A percentile compares a stretch with the other conserved stretches of the same genome.
phyloP scores from a whole-genome alignment of 495 filamentous ascomycete genomes.

The Friedmanniomyces simplex region DNA sequence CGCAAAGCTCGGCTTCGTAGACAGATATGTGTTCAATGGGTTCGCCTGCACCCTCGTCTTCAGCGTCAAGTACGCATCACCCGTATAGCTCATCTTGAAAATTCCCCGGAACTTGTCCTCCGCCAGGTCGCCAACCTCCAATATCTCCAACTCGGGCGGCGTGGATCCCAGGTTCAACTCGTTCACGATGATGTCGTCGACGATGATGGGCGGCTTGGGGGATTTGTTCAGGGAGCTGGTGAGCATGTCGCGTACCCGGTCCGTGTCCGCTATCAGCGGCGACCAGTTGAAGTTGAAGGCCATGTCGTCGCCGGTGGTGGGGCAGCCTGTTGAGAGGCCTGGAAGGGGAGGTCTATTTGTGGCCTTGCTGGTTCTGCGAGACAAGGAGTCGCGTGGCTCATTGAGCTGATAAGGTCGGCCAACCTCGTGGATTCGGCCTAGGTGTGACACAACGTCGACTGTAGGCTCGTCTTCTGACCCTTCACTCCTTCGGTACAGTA shows the following conservation, averaged over 20 bases:
- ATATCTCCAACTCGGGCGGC: slow-evolving; percentile 85
- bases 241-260: slow-evolving; percentile 83
- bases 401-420: background rate
- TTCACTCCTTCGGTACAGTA: background rate
- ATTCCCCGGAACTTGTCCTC: slow-evolving; percentile 96
- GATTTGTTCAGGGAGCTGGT: slow-evolving; percentile 95
- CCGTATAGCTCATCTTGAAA: slow-evolving; percentile 96
- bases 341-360: background rate
- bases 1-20: slow-evolving; percentile 80
- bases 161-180: slow-evolving; percentile 91
- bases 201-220: slow-evolving; percentile 95
- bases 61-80: slow-evolving; percentile 88
- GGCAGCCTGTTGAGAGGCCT: slow-evolving; percentile 14
- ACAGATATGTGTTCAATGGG: slow-evolving; percentile 88
- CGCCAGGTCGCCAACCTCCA: slow-evolving; percentile 93
- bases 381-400: slow-evolving; percentile 11
- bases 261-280: slow-evolving; percentile 88
- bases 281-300: slow-evolving; percentile 99
- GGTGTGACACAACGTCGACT: background rate
- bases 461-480: background rate
- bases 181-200: slow-evolving; percentile 97
- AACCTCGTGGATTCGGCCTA: background rate
- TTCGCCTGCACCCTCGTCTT: slow-evolving; percentile 96
- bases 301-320: slow-evolving; percentile 42
- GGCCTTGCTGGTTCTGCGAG: background rate